Evolutionary conservation across 495 filamentous ascomycete genomes (phyloP), one percentile per base, ranked within the genome.

Genomic region (Aspergillus sclerotioniger): DNA sequence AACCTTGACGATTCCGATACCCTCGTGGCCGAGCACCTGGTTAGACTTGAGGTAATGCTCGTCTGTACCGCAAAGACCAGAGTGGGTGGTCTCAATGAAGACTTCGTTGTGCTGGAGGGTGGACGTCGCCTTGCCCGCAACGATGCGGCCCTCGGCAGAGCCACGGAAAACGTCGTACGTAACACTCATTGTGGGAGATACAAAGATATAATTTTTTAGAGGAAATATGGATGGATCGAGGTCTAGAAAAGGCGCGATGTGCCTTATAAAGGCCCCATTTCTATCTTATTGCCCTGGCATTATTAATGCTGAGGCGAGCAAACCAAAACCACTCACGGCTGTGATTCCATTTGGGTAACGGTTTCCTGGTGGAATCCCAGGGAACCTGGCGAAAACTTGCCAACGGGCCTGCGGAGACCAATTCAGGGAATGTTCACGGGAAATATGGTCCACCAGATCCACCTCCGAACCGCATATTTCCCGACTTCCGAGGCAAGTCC

Each of bases 21-120:
- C 62, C 37, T 65, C 62, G 32, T 65, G 62, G 25, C 62, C 62
- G 35, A 65, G 56, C 13, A 59, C 62, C 48, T 59, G 58, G 46
- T 56, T 33, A 6, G 48, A 17, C 6, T 48, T 39, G 28, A 63
- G 56, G 35, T 53, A 63, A 49, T 59, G 61, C 12, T 59, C 52
- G 33, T 63, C 60, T 29, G 61, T 63, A n/a, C 61, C 61, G 53
- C 61, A 63, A 13, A 63, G 47, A 20, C 61, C 61, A 15, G 61
- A 63, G n/a, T 57, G 56, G 16, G 56, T 63, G 20, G 58, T 57
- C 29, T 52, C 49, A 17, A 63, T 41, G 15, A 59, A 46, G 41
- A 63, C 61, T n/a, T 59, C 37, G 49, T 59, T 56, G 13, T 49
- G 56, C 0, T 32, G 50, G 28, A 63, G 56, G 31, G 53, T 56